A percentile compares a stretch with the other conserved stretches of the same genome.
Evolutionary conservation across 2,329 filamentous ascomycete genomes (phyloP).

Genomic region (Cytospora chrysosperma): DNA sequence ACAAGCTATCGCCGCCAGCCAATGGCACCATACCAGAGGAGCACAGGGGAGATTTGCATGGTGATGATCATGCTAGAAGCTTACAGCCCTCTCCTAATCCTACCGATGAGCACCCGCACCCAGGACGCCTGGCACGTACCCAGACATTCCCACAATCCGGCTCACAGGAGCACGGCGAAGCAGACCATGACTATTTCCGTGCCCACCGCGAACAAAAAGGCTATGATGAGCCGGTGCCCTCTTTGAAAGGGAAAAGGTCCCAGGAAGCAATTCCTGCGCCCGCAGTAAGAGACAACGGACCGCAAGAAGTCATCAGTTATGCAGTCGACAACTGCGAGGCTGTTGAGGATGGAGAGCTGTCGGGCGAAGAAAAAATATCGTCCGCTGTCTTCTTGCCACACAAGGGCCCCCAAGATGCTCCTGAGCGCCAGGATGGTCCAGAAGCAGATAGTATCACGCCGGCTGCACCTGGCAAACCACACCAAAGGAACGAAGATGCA

Average conservation of each 20-base stretch:
- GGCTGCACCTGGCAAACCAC: constrained; percentile 8
- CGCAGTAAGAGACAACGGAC: constrained; percentile 6
- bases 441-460: constrained; percentile 26
- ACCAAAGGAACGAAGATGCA: constrained; percentile 25
- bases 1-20: constrained; percentile 41
- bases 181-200: constrained; percentile 30
- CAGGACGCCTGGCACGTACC: constrained; percentile 24
- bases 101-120: constrained; percentile 30
- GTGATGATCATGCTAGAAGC: constrained; percentile 24
- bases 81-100: constrained; percentile 28
- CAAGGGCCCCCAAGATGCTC: constrained; percentile 51
- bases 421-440: constrained; percentile 29
- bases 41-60: constrained; percentile 25
- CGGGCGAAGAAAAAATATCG: constrained; percentile 82
- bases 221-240: background rate
- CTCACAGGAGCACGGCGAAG: constrained; percentile 14
- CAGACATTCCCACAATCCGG: constrained; percentile 27
- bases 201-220: constrained; percentile 8
- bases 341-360: constrained; percentile 56
- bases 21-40: constrained; percentile 25
- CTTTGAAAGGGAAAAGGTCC: constrained; percentile 7
- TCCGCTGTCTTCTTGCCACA: constrained; percentile 81
- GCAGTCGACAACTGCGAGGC: constrained; percentile 37
- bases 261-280: constrained; percentile 3
- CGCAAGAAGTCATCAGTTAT: constrained; percentile 16